Evolutionary conservation across 768 basidiomycete species (phyloP).

Genomic region (Lepiota subincarnata): DNA sequence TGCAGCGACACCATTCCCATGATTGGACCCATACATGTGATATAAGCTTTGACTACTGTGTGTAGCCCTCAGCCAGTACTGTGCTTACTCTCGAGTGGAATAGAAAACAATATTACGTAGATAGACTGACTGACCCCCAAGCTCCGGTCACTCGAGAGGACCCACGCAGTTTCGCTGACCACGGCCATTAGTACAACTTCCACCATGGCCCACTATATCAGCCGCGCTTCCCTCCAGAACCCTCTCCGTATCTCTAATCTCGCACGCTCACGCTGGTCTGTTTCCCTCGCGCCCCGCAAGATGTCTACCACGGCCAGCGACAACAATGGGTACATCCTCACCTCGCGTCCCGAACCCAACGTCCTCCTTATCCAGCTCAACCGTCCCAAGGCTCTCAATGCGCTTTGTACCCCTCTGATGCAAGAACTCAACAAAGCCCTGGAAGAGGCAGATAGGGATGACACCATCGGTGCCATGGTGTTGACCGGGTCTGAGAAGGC

Average conservation of each 20-base stretch:
- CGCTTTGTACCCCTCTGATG: slow-evolving; percentile 78
- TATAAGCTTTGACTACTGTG: not conserved
- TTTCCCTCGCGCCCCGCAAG: slow-evolving; percentile 25
- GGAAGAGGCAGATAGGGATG: slow-evolving; percentile 65
- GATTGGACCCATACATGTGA: not conserved
- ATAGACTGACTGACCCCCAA: no score
- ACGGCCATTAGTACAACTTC: not conserved
- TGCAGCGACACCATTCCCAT: slow-evolving; percentile 24
- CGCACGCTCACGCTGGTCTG: slow-evolving; percentile 5
- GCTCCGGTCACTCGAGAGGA: not conserved
- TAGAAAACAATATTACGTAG: not conserved
- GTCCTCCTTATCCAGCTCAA: slow-evolving; percentile 85
- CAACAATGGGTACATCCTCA: slow-evolving; percentile 62
- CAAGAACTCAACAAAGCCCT: slow-evolving; percentile 78
- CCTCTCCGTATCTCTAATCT: slow-evolving; percentile 5
- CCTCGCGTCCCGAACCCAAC: slow-evolving; percentile 60
- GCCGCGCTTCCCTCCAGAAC: slow-evolving; percentile 14
- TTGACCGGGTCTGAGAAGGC: slow-evolving; percentile 90
- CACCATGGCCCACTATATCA: slow-evolving; percentile 21
- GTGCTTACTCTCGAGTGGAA: no score
- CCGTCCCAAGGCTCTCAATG: slow-evolving; percentile 87
- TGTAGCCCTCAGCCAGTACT: not conserved
- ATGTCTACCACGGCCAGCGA: slow-evolving; percentile 43
- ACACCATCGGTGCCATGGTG: slow-evolving; percentile 76
- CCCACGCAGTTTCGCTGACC: not conserved